Base-by-base conservation (phyloP, 2,329 filamentous ascomycete genomes). In the Trichoderma sp. region DNA sequence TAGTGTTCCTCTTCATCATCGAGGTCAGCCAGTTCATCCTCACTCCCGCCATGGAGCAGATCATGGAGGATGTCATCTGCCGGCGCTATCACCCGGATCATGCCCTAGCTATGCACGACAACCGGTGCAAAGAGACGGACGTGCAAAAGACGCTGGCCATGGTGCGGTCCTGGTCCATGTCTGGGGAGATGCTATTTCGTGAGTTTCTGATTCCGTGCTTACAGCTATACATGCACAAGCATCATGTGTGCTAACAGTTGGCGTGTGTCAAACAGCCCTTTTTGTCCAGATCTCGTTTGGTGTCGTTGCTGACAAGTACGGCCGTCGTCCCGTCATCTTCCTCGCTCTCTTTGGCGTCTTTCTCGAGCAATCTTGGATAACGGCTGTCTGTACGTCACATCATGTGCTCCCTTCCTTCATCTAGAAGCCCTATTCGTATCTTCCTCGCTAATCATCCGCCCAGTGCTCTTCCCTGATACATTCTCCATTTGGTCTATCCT, bases 31-130 rank as follows among this genome's bases (percentile, higher is more conserved):
- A 79, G 12, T 77, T 72, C 67, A 73, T 76, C 65, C 78, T 74
- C 70, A 78, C 64, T 22, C 78, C 84, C 4, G 83, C 86, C 0
- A 73, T 76, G 53, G 83, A 81, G 59, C 81, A 83, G 64, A 80
- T 87, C 60, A 80, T 84, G 70, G 86, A 89, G 73, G 79, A 81
- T 61, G 80, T 87, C 54, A 81, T 86, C 53, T 88, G 86, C 74
- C 81, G 82, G 27, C 72, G 78, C 17, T 79, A 82, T 69, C 84
- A 82, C 70, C 80, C 83, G 5, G 76, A 80, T 2, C 75, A 80
- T 53, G 71, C 78, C 27, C 74, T 80, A 0, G 71, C 70, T 35
- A 71, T 70, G 54, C 63, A 75, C 2, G 83, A 86, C 67, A 73
- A 77, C 53, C 76, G 79, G 6, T 88, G 86, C 76, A 87, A 88